Evolutionary conservation across 1,284 basidiomycete species (phyloP), one percentile per base, ranked within the genome.

Genomic region (Heterobasidion annosum): DNA sequence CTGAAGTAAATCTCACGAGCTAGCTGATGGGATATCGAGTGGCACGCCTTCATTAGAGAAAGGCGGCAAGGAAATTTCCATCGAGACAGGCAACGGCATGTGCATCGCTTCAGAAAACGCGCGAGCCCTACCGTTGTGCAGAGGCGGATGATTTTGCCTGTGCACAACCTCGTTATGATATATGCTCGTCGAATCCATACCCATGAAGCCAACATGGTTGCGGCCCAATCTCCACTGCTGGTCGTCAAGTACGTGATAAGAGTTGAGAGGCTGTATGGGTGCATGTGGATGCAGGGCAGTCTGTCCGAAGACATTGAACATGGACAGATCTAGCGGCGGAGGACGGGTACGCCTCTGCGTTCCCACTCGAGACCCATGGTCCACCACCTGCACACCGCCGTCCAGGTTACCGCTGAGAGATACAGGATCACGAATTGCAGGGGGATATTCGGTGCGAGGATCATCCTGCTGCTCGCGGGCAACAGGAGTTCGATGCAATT

Each of bases 271-370:
- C 37, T 10, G 37, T 8, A 10, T 40, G n/a, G 37, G n/a, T 40
- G 37, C 12, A 4, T 25, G 37, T 40, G 37, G 37, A n/a, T 12
- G 37, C 6, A 40, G 6, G 37, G n/a, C 2, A n/a, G 12, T n/a
- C 3, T 10, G 4, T n/a, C 37, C 37, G 45, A 47, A 16, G 3
- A 1, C 12, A 9, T 19, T 47, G 45, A 47, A 47, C 16, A 18
- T 58, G 15, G 52, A 57, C 1, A 47, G 37, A 25, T 49, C 56
- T 54, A 25, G 57, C 48, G 18, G 57, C 46, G 35, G 57, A 25
- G 6, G 56, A 45, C 10, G 57, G 34, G 9, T 56, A 37, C 8
- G 56, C n/a, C 15, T 15, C 16, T 7, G 34, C n/a, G 3, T 18
- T 2, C 10, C 44, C 51, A 25, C 25, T 25, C 25, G 25, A 3